phyloP scores from a whole-genome alignment of 2,329 filamentous ascomycete species.

The Periconia digitata region DNA sequence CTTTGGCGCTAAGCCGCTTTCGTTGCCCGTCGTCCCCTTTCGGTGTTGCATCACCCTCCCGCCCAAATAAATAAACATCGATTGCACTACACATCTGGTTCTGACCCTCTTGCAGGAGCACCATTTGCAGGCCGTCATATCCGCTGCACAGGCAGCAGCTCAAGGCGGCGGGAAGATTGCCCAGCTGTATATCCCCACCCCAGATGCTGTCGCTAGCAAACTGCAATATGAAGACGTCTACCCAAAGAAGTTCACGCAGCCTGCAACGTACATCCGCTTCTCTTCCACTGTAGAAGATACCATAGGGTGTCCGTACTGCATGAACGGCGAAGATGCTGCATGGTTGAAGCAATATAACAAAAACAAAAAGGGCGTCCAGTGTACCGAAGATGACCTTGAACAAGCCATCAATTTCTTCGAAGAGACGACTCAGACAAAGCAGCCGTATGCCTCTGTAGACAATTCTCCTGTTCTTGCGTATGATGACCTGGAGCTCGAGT shows the following conservation, averaged over 20 bases:
- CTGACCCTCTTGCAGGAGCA: conserved; percentile 68
- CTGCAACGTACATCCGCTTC: conserved; percentile 93
- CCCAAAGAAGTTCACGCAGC: conserved; percentile 74
- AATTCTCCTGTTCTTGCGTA: conserved; percentile 73
- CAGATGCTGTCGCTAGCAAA: conserved; percentile 62
- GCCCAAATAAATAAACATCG: too few relatives aligned
- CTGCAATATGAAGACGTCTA: conserved; percentile 91
- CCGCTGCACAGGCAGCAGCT: conserved; percentile 60
- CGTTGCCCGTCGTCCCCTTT: conserved; percentile 13
- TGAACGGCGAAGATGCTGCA: conserved; percentile 85
- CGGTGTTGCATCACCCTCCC: background rate
- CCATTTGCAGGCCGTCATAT: conserved; percentile 86
- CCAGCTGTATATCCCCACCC: conserved; percentile 68
- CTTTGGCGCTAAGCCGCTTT: conserved; percentile 32
- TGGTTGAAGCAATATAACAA: conserved; percentile 84
- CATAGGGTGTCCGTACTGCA: conserved; percentile 87
- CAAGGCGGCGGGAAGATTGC: conserved; percentile 61
- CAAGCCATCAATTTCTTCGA: conserved; percentile 94
- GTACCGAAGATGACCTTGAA: conserved; percentile 91
- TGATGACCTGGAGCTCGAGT: conserved; percentile 63
- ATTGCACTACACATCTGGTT: too few relatives aligned
- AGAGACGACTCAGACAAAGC: conserved; percentile 77
- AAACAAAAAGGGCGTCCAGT: conserved; percentile 64
- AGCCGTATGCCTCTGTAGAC: conserved; percentile 88
- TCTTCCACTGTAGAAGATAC: conserved; percentile 98